Base-by-base conservation (phyloP, 2,329 filamentous ascomycete species). In the Aspergillus sp. region DNA sequence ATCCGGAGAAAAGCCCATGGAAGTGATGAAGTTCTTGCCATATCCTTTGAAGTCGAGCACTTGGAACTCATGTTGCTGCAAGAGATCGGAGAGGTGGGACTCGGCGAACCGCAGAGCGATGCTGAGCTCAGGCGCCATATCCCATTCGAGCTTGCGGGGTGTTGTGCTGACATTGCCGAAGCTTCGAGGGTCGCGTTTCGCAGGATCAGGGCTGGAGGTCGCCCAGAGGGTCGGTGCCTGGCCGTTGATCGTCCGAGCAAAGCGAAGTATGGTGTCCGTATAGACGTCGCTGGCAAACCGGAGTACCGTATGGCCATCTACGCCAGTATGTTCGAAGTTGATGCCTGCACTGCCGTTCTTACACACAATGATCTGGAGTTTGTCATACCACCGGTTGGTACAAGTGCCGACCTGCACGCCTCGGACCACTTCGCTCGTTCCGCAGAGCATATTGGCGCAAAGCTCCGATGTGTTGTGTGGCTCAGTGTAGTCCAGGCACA, bases 391-490 rank as follows among this genome's bases (percentile, higher is more conserved):
- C 63, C 95, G 85, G 77, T 99, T 99, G 13, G 94, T 97, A 79
- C 95, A 99, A 2, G 95, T 98, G 30, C 95, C 95, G 48, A 97
- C 92, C 78, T 99, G 95, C 2, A 99, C 91, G 4, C 95, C 95
- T 72, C 90, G 91, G 70, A 96, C 91, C 12, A 98, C 89, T 71
- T 95, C 89, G 68, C 90, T 97, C 0, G 92, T 96, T 48, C 95
- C 95, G 71, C 95, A 98, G 12, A 99, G 89, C 94, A 99, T 98
- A 76, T 98, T 99, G 73, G 92, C 92, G 76, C 93, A 97, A n/a
- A 98, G 85, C 32, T 92, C 90, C 0, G 92, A 89, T 0, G 89
- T 90, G 50, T 86, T 92, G 1, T 84, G 79, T 0, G 95, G 93
- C 74, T 97, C 93, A 0, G 92, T 92, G 70, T 96, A 95, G 76